Percentiles rank a stretch among this genome's conserved stretches.
These are phyloP conservation scores for Nectriaceae sp. DNA, from an alignment of 2,329 filamentous ascomycete species.

Conservation along the genomic window DNA sequence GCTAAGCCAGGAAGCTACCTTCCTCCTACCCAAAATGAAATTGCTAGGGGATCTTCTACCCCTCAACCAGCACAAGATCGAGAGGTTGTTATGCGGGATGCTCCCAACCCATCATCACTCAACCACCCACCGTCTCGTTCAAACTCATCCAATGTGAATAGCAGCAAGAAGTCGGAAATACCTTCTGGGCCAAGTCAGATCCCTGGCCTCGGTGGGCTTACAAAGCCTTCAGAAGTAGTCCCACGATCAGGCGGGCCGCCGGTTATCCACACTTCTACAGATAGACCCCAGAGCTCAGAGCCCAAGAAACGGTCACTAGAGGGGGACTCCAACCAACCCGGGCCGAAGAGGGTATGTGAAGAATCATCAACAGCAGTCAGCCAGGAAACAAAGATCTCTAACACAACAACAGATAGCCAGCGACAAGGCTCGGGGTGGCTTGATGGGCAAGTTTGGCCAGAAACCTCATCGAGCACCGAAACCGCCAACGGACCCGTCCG, in stretches of 20 bases:
- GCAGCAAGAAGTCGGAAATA: slow-evolving; percentile 1
- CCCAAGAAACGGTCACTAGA: slow-evolving; percentile 48
- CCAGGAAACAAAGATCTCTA: slow-evolving; percentile 19
- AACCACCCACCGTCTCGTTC: slow-evolving; percentile 12
- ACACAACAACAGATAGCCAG: slow-evolving; percentile 32
- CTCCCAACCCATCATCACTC: slow-evolving; percentile 11
- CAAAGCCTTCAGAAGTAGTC: slow-evolving; percentile 11
- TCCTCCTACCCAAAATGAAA: slow-evolving; percentile 6
- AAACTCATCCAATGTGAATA: slow-evolving; percentile 8
- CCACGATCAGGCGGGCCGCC: slow-evolving; percentile 37
- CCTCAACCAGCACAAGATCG: slow-evolving; percentile 9
- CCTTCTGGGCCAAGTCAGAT: slow-evolving; percentile 10
- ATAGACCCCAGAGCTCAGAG: slow-evolving; percentile 20
- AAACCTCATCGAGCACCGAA: slow-evolving; percentile 30
- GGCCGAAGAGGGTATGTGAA: slow-evolving; percentile 44
- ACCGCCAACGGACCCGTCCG: slow-evolving; percentile 50
- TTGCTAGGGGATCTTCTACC: neutral
- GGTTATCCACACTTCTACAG: slow-evolving; percentile 40
- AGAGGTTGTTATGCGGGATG: slow-evolving; percentile 23
- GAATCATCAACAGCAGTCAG: slow-evolving; percentile 1
- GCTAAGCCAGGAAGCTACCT: slow-evolving; percentile 30
- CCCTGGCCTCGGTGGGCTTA: slow-evolving; percentile 18
- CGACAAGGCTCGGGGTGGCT: slow-evolving; percentile 32
- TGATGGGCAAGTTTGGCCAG: slow-evolving; percentile 39
- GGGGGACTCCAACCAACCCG: slow-evolving; percentile 33